Conservation (phyloP, 1,284 basidiomycete species). For the Ustilago crameri region DNA sequence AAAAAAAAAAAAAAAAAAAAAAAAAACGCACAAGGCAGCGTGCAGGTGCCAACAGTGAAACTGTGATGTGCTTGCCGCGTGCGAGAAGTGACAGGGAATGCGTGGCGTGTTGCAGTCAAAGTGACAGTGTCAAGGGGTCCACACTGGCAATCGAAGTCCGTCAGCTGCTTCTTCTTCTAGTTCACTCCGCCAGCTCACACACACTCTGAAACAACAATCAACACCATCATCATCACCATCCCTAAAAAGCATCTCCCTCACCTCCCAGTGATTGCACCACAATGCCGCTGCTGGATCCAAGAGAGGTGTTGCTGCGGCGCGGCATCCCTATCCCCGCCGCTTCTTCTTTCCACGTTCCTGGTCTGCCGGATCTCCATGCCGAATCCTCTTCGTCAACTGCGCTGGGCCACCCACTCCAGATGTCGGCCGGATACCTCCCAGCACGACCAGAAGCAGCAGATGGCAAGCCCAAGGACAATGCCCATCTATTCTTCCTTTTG, state of each 20-base stretch:
- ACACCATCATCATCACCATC: neutral
- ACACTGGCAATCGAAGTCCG: too few relatives aligned
- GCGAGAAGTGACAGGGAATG: too few relatives aligned
- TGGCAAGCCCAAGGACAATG: slow-evolving; percentile 69
- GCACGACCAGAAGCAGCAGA: slow-evolving; percentile 30
- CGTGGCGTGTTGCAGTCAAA: too few relatives aligned
- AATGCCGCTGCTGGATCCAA: slow-evolving; percentile 46
- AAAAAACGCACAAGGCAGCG: too few relatives aligned
- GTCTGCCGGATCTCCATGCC: slow-evolving; percentile 44
- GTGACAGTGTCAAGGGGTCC: too few relatives aligned
- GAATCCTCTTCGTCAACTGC: slow-evolving; percentile 25
- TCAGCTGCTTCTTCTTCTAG: too few relatives aligned
- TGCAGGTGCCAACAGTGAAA: too few relatives aligned
- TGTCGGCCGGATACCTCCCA: slow-evolving; percentile 64
- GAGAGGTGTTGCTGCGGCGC: slow-evolving; percentile 37
- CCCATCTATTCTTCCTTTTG: slow-evolving; percentile 90
- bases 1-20: too few relatives aligned
- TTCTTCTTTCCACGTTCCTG: slow-evolving; percentile 48
- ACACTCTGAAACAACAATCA: too few relatives aligned
- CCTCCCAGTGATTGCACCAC: neutral
- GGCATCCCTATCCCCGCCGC: slow-evolving; percentile 43
- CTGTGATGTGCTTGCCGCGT: too few relatives aligned
- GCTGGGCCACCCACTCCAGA: slow-evolving; percentile 41
- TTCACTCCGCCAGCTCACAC: too few relatives aligned
- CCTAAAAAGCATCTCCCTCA: neutral